Evolutionary conservation across 257 asterid genomes (phyloP).

Genomic region (Petunia axillaris): DNA sequence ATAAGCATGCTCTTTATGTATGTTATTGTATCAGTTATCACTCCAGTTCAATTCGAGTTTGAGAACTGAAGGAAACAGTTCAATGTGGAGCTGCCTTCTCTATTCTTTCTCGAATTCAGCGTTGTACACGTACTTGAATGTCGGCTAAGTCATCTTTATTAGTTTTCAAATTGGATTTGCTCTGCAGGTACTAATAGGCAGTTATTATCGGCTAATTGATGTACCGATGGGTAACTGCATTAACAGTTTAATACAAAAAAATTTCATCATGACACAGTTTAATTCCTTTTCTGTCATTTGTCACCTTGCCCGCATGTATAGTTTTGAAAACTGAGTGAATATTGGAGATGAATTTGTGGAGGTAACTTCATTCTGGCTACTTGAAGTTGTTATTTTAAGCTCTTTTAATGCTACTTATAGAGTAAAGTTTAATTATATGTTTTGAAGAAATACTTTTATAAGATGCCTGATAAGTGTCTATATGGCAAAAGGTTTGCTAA

Average conservation of each 20-base stretch:
- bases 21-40: too few relatives aligned
- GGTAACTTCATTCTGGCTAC: constrained; percentile 47
- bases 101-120: too few relatives aligned
- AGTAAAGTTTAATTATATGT: background rate
- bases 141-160: background rate
- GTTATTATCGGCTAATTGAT: constrained; percentile 91
- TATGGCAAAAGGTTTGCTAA: too few relatives aligned
- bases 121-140: too few relatives aligned
- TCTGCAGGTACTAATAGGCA: constrained; percentile 89
- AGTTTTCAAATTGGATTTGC: background rate
- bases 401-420: background rate
- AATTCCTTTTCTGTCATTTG: constrained; percentile 93
- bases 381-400: constrained; percentile 5
- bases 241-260: constrained; percentile 87
- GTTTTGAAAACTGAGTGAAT: constrained; percentile 73
- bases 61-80: too few relatives aligned
- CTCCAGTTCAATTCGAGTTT: too few relatives aligned
- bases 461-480: background rate
- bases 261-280: constrained; percentile 90
- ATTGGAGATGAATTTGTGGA: constrained; percentile 98
- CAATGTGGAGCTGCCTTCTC: too few relatives aligned
- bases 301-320: constrained; percentile 82
- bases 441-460: background rate
- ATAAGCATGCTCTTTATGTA: too few relatives aligned
- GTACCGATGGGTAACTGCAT: constrained; percentile 98